Conservation (phyloP, 805 yeast species). For the Candida nonsorbophila region DNA sequence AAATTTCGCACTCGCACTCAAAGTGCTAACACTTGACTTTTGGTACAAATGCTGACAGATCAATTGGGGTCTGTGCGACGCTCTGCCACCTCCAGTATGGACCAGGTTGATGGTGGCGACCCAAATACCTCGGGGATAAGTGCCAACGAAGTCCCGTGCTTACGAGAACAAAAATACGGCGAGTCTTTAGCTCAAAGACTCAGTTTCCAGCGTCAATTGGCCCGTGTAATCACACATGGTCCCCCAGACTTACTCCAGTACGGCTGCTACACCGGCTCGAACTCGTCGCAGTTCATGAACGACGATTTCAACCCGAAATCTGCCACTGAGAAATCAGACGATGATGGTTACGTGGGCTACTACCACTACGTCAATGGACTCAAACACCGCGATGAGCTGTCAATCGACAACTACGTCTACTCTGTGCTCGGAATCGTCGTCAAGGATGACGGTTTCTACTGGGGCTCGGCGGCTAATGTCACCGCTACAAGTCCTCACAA, state of each 20-base stretch:
- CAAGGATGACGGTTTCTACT: conserved; percentile 10
- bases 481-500: conserved; percentile 2
- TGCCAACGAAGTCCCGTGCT: conserved; percentile 7
- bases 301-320: conserved; percentile 19
- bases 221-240: not conserved
- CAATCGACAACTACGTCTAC: conserved; percentile 24
- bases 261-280: conserved; percentile 29
- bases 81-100: too few species aligned
- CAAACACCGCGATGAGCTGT: conserved; percentile 11
- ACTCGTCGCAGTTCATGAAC: conserved; percentile 18
- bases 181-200: conserved; percentile 4
- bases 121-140: too few species aligned
- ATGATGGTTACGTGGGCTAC: conserved; percentile 36
- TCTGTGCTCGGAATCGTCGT: conserved; percentile 21
- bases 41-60: too few species aligned
- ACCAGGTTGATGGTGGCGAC: too few species aligned
- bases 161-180: conserved; percentile 9
- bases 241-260: conserved; percentile 36
- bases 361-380: conserved; percentile 37
- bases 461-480: conserved; percentile 5
- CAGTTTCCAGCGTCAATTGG: conserved; percentile 3
- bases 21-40: too few species aligned
- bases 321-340: conserved; percentile 13
- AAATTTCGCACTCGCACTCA: too few species aligned
- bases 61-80: too few species aligned